Conservation (phyloP, 805 yeast species). For the Candida adriatica region DNA sequence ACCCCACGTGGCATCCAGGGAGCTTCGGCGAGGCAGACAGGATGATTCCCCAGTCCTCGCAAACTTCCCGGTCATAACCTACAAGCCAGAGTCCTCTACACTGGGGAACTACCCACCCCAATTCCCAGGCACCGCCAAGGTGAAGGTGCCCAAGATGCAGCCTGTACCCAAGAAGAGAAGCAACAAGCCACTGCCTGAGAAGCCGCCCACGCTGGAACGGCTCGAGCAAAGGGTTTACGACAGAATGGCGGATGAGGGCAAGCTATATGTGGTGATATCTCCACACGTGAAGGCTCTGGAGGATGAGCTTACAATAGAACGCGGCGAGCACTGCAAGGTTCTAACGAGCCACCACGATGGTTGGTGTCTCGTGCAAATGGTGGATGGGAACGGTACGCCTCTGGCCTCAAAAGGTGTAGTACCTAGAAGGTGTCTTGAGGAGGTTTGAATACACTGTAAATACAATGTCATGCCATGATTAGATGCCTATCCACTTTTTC, state of each 20-base stretch:
- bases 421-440: constrained; percentile 30
- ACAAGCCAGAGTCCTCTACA: constrained; percentile 2
- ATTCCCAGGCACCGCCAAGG: too few species aligned
- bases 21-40: constrained; percentile 17
- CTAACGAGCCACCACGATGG: constrained; percentile 37
- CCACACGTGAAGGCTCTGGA: constrained; percentile 27
- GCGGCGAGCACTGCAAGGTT: constrained; percentile 28
- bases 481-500: too few species aligned
- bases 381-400: constrained; percentile 20
- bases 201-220: constrained; percentile 14
- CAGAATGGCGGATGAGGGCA: constrained; percentile 15
- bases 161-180: constrained; percentile 3
- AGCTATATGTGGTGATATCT: constrained; percentile 18
- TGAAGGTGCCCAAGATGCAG: constrained; percentile 13
- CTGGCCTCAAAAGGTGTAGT: constrained; percentile 32
- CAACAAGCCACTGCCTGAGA: constrained; percentile 20
- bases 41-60: constrained; percentile 20
- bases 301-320: constrained; percentile 28
- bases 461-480: too few species aligned
- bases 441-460: too few species aligned
- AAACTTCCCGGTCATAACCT: constrained; percentile 15
- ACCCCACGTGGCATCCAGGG: constrained; percentile 20
- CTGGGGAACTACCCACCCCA: too few species aligned
- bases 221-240: constrained; percentile 18
- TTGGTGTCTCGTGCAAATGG: constrained; percentile 36